phyloP scores from a whole-genome alignment of 2,329 filamentous ascomycete species.

The Pestalotiopsis sp. region DNA sequence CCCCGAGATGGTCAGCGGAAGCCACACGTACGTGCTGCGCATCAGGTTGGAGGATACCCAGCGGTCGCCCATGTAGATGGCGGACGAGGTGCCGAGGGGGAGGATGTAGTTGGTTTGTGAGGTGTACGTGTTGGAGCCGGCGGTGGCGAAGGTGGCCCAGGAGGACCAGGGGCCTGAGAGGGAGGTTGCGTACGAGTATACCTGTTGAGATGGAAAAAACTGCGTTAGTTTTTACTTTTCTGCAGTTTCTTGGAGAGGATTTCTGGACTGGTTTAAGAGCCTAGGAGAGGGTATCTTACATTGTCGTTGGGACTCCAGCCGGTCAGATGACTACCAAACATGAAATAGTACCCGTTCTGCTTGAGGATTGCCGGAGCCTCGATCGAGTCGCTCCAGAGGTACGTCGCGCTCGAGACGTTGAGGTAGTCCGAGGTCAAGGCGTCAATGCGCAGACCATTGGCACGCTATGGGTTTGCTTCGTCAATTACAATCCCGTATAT shows the following conservation, averaged over 20 bases:
- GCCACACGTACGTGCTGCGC: conserved; percentile 66
- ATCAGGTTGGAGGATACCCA: conserved; percentile 65
- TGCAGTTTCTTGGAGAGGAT: neutral
- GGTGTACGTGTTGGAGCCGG: conserved; percentile 57
- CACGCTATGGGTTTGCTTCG: conserved; percentile 39
- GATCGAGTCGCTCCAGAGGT: conserved; percentile 55
- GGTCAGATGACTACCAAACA: conserved; percentile 63
- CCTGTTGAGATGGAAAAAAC: conserved; percentile 23
- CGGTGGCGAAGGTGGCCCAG: conserved; percentile 61
- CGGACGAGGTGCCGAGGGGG: conserved; percentile 34
- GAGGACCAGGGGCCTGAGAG: conserved; percentile 62
- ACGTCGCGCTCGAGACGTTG: conserved; percentile 49
- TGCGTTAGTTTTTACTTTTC: neutral
- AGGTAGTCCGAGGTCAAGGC: conserved; percentile 60
- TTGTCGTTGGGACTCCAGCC: conserved; percentile 68
- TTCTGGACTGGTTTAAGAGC: neutral
- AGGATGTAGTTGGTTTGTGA: conserved; percentile 66
- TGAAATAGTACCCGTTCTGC: conserved; percentile 61
- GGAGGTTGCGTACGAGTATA: conserved; percentile 60
- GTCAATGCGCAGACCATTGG: conserved; percentile 60
- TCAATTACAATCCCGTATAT: neutral
- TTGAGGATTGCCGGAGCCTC: conserved; percentile 69
- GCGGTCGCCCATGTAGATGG: conserved; percentile 69
- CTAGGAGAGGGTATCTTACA: conserved; percentile 29
- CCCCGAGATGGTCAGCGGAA: conserved; percentile 58